Percentiles rank a stretch among this genome's conserved stretches.
Evolutionary conservation across 495 filamentous ascomycete species (phyloP).

Genomic region (Bryoglossum gracile): DNA sequence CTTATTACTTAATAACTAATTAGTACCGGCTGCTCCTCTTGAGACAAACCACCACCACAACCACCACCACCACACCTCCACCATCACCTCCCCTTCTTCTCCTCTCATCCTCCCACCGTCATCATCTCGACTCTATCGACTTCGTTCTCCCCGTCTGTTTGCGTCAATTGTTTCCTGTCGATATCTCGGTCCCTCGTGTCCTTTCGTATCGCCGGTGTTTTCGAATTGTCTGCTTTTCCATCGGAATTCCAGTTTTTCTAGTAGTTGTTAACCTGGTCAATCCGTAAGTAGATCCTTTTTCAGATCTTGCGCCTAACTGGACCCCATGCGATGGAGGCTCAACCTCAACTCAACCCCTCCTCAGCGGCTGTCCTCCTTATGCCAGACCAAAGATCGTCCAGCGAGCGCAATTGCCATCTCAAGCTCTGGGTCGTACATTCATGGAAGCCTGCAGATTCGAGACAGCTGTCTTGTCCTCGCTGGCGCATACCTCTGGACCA

Average conservation of each 20-base stretch:
- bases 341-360: conserved; percentile 22
- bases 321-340: conserved; percentile 23
- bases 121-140: conserved; percentile 15
- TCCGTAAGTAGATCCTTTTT: conserved; percentile 23
- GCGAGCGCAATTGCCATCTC: conserved; percentile 2
- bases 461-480: conserved; percentile 15
- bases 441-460: conserved; percentile 18
- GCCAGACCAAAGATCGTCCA: conserved; percentile 1
- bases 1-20: no score
- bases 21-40: no score
- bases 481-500: conserved; percentile 20
- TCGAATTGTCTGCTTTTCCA: conserved; percentile 24
- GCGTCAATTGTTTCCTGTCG: conserved; percentile 27
- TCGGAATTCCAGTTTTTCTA: conserved; percentile 21
- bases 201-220: conserved; percentile 26
- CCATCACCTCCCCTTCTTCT: background rate
- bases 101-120: conserved; percentile 20
- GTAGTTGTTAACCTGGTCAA: conserved; percentile 19
- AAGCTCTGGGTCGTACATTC: conserved; percentile 11
- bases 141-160: conserved; percentile 17
- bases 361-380: conserved; percentile 2
- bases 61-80: background rate
- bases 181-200: conserved; percentile 27
- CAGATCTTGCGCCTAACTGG: conserved; percentile 23
- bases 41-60: no score